Conservation (phyloP, 805 yeast genomes). For the Yarrowia bubula region DNA sequence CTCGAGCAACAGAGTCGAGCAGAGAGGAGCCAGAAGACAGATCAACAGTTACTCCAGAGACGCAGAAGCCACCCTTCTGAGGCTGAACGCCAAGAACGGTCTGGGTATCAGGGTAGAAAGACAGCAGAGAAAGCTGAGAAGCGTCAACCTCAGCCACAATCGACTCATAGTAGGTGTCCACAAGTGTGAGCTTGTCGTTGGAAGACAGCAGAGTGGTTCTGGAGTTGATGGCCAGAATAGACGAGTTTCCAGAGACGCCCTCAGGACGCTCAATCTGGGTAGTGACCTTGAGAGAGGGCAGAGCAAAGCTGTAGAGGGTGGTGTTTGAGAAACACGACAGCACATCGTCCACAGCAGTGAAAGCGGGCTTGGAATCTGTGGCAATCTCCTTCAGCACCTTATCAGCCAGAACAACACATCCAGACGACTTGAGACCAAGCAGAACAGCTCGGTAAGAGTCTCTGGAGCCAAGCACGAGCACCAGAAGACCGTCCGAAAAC, state of each 20-base stretch:
- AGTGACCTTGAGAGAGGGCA: constrained; percentile 24
- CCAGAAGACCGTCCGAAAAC: constrained; percentile 4
- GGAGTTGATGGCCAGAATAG: constrained; percentile 35
- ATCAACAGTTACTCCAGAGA: constrained; percentile 14
- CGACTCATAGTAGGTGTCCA: constrained; percentile 41
- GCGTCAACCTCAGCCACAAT: constrained; percentile 30
- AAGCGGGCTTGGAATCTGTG: constrained; percentile 4
- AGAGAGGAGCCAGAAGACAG: constrained; percentile 19
- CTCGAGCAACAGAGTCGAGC: constrained; percentile 20
- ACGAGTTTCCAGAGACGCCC: constrained; percentile 17
- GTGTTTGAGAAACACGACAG: constrained; percentile 8
- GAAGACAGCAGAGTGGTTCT: constrained; percentile 36
- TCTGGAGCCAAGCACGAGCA: constrained; percentile 12
- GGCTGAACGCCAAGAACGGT: constrained; percentile 23
- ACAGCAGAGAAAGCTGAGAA: constrained; percentile 27
- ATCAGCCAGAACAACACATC: constrained; percentile 17
- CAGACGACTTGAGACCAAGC: constrained; percentile 12
- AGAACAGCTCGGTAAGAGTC: constrained; percentile 16
- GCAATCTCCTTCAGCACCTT: constrained; percentile 16
- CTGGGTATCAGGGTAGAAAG: constrained; percentile 29
- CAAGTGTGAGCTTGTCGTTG: constrained; percentile 39
- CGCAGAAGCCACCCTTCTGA: constrained; percentile 16
- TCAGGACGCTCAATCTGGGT: constrained; percentile 19
- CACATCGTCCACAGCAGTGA: constrained; percentile 6
- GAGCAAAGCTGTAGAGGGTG: constrained; percentile 18